A percentile compares a stretch with the other conserved stretches of the same genome.
These are phyloP conservation scores for Ustulina deusta DNA, from an alignment of 2,329 filamentous ascomycete species.

Conservation along the genomic window DNA sequence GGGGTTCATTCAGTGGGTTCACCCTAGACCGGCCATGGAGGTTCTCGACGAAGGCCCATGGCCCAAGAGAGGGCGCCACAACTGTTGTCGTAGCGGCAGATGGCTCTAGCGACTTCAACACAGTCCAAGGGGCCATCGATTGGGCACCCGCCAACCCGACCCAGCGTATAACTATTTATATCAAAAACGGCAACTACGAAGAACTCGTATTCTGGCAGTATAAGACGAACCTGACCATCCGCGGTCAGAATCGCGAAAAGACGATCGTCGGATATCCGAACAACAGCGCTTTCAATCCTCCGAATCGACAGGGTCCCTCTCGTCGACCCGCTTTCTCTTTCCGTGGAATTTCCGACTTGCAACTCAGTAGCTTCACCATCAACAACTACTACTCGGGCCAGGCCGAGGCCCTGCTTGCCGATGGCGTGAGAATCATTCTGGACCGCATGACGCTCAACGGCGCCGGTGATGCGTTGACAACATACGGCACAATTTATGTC, in stretches of 20 bases:
- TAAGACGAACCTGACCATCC: slow-evolving; percentile 32
- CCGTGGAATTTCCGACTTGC: slow-evolving; percentile 29
- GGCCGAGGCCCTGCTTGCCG: slow-evolving; percentile 28
- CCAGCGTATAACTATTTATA: slow-evolving; percentile 29
- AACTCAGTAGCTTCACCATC: slow-evolving; percentile 32
- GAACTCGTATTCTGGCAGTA: slow-evolving; percentile 37
- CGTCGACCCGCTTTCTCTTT: slow-evolving; percentile 35
- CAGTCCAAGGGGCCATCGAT: slow-evolving; percentile 35
- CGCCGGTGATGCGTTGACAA: slow-evolving; percentile 33
- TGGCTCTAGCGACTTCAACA: slow-evolving; percentile 35
- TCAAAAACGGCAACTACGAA: slow-evolving; percentile 34
- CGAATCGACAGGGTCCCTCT: slow-evolving; percentile 33
- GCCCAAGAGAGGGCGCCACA: slow-evolving; percentile 17
- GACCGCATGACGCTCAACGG: slow-evolving; percentile 32
- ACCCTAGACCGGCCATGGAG: slow-evolving; percentile 27
- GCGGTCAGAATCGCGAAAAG: slow-evolving; percentile 23
- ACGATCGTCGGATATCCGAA: slow-evolving; percentile 36
- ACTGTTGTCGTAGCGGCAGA: slow-evolving; percentile 30
- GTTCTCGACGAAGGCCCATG: slow-evolving; percentile 30
- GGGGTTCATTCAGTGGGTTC: slow-evolving; percentile 29
- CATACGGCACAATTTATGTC: slow-evolving; percentile 32
- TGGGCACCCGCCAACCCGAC: slow-evolving; percentile 34
- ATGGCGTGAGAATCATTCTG: slow-evolving; percentile 22
- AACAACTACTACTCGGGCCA: slow-evolving; percentile 33
- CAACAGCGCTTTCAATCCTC: slow-evolving; percentile 37